Conservation (phyloP, 2,329 filamentous ascomycete genomes). For the Parafenestella ontariensis region DNA sequence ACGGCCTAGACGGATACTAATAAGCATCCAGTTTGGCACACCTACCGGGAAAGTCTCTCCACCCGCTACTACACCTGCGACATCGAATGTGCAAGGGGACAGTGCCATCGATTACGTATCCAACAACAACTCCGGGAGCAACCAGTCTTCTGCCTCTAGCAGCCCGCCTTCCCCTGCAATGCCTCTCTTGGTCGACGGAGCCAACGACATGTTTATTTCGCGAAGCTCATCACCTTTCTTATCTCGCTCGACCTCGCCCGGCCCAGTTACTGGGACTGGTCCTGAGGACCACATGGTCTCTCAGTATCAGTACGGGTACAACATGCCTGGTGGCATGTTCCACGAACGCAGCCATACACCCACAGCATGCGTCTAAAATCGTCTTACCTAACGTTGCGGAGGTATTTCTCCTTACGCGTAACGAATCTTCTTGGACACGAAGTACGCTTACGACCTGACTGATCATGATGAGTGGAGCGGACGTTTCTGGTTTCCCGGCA, state of each 20-base stretch:
- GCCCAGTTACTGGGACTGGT: conserved; percentile 49
- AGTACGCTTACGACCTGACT: conserved; percentile 42
- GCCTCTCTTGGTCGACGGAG: conserved; percentile 48
- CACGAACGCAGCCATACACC: conserved; percentile 54
- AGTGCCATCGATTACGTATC: conserved; percentile 39
- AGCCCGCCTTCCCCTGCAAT: conserved; percentile 47
- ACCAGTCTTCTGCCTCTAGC: conserved; percentile 45
- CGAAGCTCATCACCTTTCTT: conserved; percentile 45
- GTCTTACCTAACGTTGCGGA: conserved; percentile 14
- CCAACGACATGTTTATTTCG: conserved; percentile 41
- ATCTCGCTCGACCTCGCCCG: conserved; percentile 53
- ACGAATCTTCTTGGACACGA: conserved; percentile 49
- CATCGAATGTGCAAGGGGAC: conserved; percentile 31
- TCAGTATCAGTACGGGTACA: conserved; percentile 52
- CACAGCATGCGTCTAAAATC: conserved; percentile 48
- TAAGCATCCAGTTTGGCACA: conserved; percentile 59
- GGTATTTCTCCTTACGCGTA: conserved; percentile 17
- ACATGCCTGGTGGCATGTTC: conserved; percentile 53
- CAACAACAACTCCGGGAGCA: conserved; percentile 37
- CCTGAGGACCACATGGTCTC: conserved; percentile 51
- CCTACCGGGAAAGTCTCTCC: conserved; percentile 51
- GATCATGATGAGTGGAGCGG: conserved; percentile 46
- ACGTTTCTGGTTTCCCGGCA: conserved; percentile 26
- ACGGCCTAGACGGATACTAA: conserved; percentile 50
- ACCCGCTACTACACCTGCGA: conserved; percentile 34